phyloP scores from a whole-genome alignment of 2,329 filamentous ascomycete species.

The Botryotinia calthae region DNA sequence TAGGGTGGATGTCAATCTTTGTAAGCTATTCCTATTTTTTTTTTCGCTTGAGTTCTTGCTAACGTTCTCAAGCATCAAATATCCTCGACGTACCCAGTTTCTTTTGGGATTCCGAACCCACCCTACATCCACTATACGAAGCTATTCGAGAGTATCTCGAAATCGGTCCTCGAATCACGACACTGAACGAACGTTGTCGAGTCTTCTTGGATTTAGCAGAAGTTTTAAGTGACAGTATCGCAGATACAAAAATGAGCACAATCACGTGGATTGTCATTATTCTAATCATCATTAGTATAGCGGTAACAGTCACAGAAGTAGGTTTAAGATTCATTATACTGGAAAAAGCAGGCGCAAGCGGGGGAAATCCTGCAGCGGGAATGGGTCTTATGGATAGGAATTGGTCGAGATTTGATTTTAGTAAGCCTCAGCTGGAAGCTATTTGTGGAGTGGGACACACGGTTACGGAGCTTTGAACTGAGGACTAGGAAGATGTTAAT shows the following conservation, averaged over 20 bases:
- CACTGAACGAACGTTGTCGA: constrained; percentile 93
- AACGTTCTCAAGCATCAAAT: constrained; percentile 67
- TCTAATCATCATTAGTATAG: constrained; percentile 84
- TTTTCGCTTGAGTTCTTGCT: constrained; percentile 19
- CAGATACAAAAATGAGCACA: constrained; percentile 89
- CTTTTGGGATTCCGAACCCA: constrained; percentile 98
- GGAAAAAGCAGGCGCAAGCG: constrained; percentile 36
- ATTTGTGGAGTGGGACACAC: constrained; percentile 37
- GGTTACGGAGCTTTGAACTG: constrained; percentile 27
- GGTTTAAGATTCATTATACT: constrained; percentile 80
- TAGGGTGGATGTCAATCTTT: constrained; percentile 94
- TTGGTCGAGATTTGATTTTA: constrained; percentile 35
- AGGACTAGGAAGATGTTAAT: background rate
- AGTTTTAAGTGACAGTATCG: constrained; percentile 88
- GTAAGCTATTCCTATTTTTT: constrained; percentile 53
- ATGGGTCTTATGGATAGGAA: constrained; percentile 24
- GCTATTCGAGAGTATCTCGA: constrained; percentile 97
- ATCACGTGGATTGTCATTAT: constrained; percentile 99
- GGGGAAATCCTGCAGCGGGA: constrained; percentile 13
- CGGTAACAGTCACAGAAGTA: constrained; percentile 88
- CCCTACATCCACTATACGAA: constrained; percentile 87
- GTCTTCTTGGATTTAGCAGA: constrained; percentile 96
- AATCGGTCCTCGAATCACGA: constrained; percentile 92
- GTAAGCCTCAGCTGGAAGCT: constrained; percentile 31
- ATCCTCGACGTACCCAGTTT: constrained; percentile 95